Percentiles rank a stretch among this genome's conserved stretches.
These are phyloP conservation scores for Kwoniella dejecticola DNA, from an alignment of 768 basidiomycete species.

Conservation along the genomic window DNA sequence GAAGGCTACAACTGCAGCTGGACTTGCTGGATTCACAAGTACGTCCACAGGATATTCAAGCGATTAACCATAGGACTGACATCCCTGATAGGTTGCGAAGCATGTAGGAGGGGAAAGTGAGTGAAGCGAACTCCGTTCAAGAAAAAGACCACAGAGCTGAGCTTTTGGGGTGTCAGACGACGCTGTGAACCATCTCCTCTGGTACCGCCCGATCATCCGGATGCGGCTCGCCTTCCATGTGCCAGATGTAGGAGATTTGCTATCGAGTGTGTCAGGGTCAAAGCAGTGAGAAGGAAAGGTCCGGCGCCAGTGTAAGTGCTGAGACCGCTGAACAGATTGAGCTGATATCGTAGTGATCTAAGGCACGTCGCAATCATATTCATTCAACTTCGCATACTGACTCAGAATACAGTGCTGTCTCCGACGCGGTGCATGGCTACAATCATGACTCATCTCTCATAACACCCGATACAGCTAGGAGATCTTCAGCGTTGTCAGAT, in stretches of 20 bases:
- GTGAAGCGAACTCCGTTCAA: too few species aligned
- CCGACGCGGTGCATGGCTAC: conserved; percentile 40
- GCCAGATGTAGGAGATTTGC: conserved; percentile 47
- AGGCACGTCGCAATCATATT: conserved; percentile 17
- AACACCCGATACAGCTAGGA: conserved; percentile 4
- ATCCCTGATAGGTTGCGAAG: conserved; percentile 38
- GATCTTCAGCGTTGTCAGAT: conserved; percentile 10
- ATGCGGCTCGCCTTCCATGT: conserved; percentile 43
- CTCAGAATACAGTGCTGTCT: conserved; percentile 26
- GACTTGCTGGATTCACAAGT: conserved; percentile 18
- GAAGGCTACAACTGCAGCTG: conserved; percentile 4
- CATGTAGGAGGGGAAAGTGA: conserved; percentile 48
- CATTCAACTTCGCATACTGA: not conserved
- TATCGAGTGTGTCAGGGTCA: conserved; percentile 38
- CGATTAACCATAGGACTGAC: conserved; percentile 5
- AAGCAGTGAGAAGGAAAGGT: conserved; percentile 37
- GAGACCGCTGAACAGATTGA: not conserved
- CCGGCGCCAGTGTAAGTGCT: conserved; percentile 42
- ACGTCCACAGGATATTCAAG: not conserved
- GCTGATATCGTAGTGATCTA: conserved; percentile 17
- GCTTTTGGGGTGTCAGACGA: conserved; percentile 16
- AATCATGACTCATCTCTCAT: not conserved
- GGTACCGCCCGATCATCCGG: conserved; percentile 42
- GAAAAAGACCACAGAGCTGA: not conserved
- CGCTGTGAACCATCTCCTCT: conserved; percentile 50